These are phyloP conservation scores for Pleurotus eryngii DNA, from an alignment of 768 basidiomycete genomes.

Conservation along the genomic window DNA sequence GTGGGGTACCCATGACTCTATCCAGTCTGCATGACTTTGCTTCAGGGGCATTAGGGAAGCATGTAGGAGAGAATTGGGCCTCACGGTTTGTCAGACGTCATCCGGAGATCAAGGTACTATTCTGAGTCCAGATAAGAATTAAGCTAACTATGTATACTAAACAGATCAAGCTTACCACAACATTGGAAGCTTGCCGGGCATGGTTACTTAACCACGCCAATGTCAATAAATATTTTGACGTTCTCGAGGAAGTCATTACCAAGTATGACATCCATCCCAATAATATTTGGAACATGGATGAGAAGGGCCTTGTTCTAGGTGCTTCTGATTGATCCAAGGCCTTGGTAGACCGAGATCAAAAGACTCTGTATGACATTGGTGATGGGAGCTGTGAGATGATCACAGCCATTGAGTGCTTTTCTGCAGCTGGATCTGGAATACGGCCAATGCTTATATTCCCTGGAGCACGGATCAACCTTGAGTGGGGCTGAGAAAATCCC, in stretches of 20 bases:
- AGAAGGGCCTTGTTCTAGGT: constrained; percentile 21
- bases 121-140: constrained; percentile 13
- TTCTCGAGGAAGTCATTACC: constrained; percentile 13
- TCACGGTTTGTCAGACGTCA: constrained; percentile 1
- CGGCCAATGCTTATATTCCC: constrained; percentile 37
- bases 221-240: constrained; percentile 16
- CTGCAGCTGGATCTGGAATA: constrained; percentile 36
- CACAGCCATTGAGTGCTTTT: constrained; percentile 42
- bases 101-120: neutral
- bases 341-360: constrained; percentile 16
- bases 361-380: constrained; percentile 14
- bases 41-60: constrained; percentile 12
- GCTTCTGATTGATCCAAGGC: constrained; percentile 12
- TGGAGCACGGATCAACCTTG: constrained; percentile 19
- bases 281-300: constrained; percentile 29
- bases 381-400: constrained; percentile 38
- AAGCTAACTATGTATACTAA: constrained; percentile 16
- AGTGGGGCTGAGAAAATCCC: constrained; percentile 22
- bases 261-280: constrained; percentile 16
- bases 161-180: constrained; percentile 11
- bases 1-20: constrained; percentile 18
- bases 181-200: constrained; percentile 13
- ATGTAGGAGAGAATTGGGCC: constrained; percentile 10
- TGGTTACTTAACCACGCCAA: constrained; percentile 13
- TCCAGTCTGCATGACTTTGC: constrained; percentile 14